These are phyloP conservation scores for Pneumocystis canis DNA, from an alignment of 1,139 yeast genomes.

Conservation along the genomic window DNA sequence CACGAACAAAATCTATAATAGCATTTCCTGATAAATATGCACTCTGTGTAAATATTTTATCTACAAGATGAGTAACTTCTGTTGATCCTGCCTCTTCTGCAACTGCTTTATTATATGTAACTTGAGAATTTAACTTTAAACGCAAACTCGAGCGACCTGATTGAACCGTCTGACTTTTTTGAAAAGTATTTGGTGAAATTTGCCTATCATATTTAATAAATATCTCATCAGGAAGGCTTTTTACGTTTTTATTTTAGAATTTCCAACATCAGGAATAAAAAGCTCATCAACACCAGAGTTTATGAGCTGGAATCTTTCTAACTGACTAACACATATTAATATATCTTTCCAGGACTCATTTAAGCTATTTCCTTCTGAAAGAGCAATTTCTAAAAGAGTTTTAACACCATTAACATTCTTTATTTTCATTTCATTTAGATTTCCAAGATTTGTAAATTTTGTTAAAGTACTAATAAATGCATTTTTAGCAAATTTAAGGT, in stretches of 20 bases:
- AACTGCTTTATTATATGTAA: constrained; percentile 34
- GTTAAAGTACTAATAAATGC: constrained; percentile 83
- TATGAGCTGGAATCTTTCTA: constrained; percentile 76
- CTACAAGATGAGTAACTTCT: constrained; percentile 72
- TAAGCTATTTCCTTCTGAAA: constrained; percentile 60
- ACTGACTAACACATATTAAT: constrained; percentile 68
- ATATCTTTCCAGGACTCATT: constrained; percentile 73
- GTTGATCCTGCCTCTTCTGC: constrained; percentile 52
- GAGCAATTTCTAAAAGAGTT: constrained; percentile 60
- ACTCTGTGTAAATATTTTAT: constrained; percentile 73
- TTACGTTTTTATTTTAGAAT: constrained; percentile 43
- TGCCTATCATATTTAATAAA: background rate
- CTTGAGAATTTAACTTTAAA: constrained; percentile 6
- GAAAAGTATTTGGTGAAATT: background rate
- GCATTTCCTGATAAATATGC: constrained; percentile 68
- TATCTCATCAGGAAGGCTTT: background rate
- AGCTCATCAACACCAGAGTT: constrained; percentile 82
- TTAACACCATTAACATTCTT: constrained; percentile 75
- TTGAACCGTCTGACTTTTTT: background rate
- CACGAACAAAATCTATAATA: constrained; percentile 72
- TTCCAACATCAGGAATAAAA: constrained; percentile 70
- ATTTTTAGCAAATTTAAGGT: constrained; percentile 67
- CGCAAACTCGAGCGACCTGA: constrained; percentile 2
- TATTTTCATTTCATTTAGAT: constrained; percentile 58
- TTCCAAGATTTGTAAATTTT: constrained; percentile 70